These are phyloP conservation scores for Boechera divaricarpa DNA, from an alignment of 345 rosid species.

Conservation along the genomic window DNA sequence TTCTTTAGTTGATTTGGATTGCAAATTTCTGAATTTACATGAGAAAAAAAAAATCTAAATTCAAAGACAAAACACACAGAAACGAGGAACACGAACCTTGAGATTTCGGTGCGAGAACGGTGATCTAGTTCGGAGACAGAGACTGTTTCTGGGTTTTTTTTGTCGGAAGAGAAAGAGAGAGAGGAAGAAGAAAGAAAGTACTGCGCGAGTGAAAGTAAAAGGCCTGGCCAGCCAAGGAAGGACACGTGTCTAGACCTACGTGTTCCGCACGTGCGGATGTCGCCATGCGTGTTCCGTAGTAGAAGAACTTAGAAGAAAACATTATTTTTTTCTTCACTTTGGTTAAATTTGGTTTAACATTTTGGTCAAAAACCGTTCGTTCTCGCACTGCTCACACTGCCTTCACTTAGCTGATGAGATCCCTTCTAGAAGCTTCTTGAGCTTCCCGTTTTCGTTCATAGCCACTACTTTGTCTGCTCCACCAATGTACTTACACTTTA, in stretches of 20 bases:
- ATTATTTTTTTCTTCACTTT: not conserved
- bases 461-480: conserved; percentile 73
- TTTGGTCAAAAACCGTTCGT: conserved; percentile 50
- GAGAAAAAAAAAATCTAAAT: not conserved
- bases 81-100: conserved; percentile 32
- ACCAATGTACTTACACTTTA: conserved; percentile 68
- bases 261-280: conserved; percentile 24
- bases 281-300: not conserved
- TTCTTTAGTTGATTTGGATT: not conserved
- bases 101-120: conserved; percentile 9
- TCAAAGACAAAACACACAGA: not conserved
- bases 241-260: conserved; percentile 15
- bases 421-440: conserved; percentile 66
- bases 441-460: conserved; percentile 74
- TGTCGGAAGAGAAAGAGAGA: not conserved
- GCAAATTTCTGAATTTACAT: not conserved
- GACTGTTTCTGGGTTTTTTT: not conserved
- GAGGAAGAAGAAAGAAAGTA: not conserved
- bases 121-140: conserved; percentile 14
- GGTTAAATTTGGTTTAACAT: not conserved
- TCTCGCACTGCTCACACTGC: conserved; percentile 54
- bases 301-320: too few relatives aligned
- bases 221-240: not conserved
- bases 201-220: conserved; percentile 6
- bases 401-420: conserved; percentile 38